Base-by-base conservation (phyloP, 73 alveolate genomes). In the Breviolum minutum region DNA sequence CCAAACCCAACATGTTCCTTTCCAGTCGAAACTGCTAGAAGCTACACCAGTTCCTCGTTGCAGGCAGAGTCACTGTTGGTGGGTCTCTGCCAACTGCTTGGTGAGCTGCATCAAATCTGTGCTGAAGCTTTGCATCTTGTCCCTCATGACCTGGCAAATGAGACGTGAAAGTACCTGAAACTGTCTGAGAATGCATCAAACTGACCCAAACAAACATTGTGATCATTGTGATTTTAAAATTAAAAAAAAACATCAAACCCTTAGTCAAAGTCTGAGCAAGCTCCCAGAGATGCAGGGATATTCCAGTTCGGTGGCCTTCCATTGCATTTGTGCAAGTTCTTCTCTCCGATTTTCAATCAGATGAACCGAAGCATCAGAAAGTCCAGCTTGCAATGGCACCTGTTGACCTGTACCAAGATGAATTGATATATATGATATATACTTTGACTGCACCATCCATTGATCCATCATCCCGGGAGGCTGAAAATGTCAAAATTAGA, bases 251-350 rank as follows among this genome's bases (percentile, higher is more conserved):
- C 54, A 40, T 40, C 54, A 40, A 40, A 40, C 54, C 54, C 5
- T 40, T 40, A 40, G 54, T 40, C 54, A 40, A 40, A 40, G 54
- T 40, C 54, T 40, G 54, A 40, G 54, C 0, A 40, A 40, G 3
- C 54, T 3, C 3, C 3, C 54, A 40, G 54, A 40, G 54, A 40
- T 40, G 54, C 54, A 40, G 54, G 54, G 54, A 2, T 40, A 2
- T 40, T 40, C 54, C 82, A 71, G n/a, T n/a, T 27, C 81, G 26
- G 81, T 8, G 2, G 84, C 95, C 95, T 87, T 87, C 95, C 95
- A 87, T 40, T 87, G 95, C 95, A 87, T 87, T 24, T 87, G 95
- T 7, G 95, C 95, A 82, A 87, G 40, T 83, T 87, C 95, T 66
- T 87, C 95, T 48, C 95, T 82, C 22, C 95, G 95, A 66, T 87